Conservation (phyloP, 306 rosid genomes). For the Cucumis hystrix region DNA sequence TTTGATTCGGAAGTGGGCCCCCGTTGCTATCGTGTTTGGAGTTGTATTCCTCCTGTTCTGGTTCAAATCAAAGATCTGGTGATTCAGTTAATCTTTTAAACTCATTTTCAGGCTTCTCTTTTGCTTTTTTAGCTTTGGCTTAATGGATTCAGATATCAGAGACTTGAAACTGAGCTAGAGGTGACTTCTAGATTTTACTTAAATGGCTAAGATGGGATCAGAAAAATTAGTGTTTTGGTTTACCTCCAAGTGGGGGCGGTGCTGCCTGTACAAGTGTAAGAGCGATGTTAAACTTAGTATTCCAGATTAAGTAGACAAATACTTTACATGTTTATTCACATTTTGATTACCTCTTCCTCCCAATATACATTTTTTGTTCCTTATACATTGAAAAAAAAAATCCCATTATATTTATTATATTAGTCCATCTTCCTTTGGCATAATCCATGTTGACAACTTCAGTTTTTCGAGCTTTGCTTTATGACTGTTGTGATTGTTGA, state of each 20-base stretch:
- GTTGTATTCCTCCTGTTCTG: slow-evolving; percentile 95
- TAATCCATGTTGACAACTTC: neutral
- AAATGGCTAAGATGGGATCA: neutral
- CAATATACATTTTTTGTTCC: neutral
- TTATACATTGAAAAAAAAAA: neutral
- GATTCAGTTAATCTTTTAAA: slow-evolving; percentile 13
- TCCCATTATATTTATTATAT: neutral
- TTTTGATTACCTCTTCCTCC: neutral
- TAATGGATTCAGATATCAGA: neutral
- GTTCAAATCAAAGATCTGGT: slow-evolving; percentile 86
- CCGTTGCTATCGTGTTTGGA: slow-evolving; percentile 95
- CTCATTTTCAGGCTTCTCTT: slow-evolving; percentile 3
- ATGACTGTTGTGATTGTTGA: no score
- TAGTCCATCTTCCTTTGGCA: neutral
- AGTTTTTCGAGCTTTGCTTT: neutral
- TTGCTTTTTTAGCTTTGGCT: neutral
- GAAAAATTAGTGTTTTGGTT: slow-evolving; percentile 4
- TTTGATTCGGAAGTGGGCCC: slow-evolving; percentile 87
- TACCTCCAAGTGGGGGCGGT: neutral
- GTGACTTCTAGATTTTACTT: neutral
- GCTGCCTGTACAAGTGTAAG: neutral
- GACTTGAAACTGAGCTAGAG: neutral
- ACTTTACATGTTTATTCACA: neutral
- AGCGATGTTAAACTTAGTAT: neutral
- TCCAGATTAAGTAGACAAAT: neutral